These are phyloP conservation scores for Globisporangium perplexum DNA, from an alignment of 352 stramenopile genomes.

Conservation along the genomic window DNA sequence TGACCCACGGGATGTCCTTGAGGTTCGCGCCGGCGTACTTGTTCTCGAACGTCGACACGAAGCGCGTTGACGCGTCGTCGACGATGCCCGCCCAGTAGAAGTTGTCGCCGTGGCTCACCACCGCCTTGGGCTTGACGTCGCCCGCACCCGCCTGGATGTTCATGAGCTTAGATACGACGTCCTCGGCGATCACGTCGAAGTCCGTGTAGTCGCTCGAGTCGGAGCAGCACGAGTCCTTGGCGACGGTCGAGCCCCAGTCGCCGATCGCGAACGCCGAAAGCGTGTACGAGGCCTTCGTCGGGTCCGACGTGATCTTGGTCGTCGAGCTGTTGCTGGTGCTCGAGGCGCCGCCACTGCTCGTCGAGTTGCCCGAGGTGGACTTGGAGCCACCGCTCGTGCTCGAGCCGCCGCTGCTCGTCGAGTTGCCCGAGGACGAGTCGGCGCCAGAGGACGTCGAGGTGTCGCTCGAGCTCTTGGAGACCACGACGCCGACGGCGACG, in stretches of 20 bases:
- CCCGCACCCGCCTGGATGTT: conserved; percentile 27
- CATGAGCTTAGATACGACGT: conserved; percentile 54
- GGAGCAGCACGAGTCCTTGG: conserved; percentile 63
- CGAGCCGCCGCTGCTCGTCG: conserved; percentile 4
- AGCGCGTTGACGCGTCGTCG: conserved; percentile 58
- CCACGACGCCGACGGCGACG: conserved; percentile 31
- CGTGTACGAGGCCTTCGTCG: conserved; percentile 25
- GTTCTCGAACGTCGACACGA: conserved; percentile 75
- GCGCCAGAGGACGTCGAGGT: too few species aligned
- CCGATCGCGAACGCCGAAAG: conserved; percentile 62
- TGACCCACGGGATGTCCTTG: conserved; percentile 72
- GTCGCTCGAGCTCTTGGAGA: conserved; percentile 30
- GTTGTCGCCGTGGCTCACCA: conserved; percentile 70
- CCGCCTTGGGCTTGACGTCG: conserved; percentile 32
- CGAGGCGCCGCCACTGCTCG: not conserved
- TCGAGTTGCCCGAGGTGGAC: not conserved
- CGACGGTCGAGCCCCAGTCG: conserved; percentile 66
- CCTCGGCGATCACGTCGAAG: conserved; percentile 66
- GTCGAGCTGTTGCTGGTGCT: not conserved
- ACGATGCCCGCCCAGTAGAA: conserved; percentile 81
- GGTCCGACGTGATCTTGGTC: conserved; percentile 12
- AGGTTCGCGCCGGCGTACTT: conserved; percentile 53
- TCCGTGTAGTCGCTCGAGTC: conserved; percentile 50
- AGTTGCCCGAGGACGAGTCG: conserved; percentile 8
- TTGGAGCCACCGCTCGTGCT: conserved; percentile 3